phyloP scores from a whole-genome alignment of 2,329 filamentous ascomycete genomes.

The Cadophora sp. region DNA sequence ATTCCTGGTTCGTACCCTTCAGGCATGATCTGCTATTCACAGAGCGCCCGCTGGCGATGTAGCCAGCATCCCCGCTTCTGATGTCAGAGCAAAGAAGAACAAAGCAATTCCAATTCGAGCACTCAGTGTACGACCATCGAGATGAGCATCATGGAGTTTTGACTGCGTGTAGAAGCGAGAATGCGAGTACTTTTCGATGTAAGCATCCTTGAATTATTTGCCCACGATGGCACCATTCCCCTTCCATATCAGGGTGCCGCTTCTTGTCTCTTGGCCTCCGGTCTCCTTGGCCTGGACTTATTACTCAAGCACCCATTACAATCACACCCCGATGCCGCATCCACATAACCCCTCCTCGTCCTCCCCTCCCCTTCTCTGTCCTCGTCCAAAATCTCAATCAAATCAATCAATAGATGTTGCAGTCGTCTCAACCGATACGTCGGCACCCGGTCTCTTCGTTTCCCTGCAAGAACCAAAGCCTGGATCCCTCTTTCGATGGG shows the following conservation, averaged over 20 bases:
- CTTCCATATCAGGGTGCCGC: neutral
- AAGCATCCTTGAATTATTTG: too few species aligned
- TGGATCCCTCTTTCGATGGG: slow-evolving; percentile 15
- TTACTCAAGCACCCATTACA: slow-evolving; percentile 4
- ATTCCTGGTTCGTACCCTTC: too few species aligned
- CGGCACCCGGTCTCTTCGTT: neutral
- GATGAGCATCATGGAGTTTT: too few species aligned
- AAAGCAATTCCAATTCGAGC: too few species aligned
- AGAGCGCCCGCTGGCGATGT: too few species aligned
- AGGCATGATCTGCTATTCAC: too few species aligned
- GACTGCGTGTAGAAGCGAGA: too few species aligned
- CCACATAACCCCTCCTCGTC: slow-evolving; percentile 14
- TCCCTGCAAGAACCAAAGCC: neutral
- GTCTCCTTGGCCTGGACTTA: neutral
- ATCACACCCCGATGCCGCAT: slow-evolving; percentile 10
- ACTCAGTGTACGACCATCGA: too few species aligned
- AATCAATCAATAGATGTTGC: slow-evolving; percentile 21
- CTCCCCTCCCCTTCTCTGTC: slow-evolving; percentile 3
- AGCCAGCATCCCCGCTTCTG: too few species aligned
- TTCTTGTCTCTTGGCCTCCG: neutral
- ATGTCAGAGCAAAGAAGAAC: too few species aligned
- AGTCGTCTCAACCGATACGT: slow-evolving; percentile 14
- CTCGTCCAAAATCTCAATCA: slow-evolving; percentile 11
- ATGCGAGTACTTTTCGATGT: too few species aligned
- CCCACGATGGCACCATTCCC: too few species aligned